phyloP scores from a whole-genome alignment of 1,139 yeast genomes.

The Lodderomyces orthopsilosis region DNA sequence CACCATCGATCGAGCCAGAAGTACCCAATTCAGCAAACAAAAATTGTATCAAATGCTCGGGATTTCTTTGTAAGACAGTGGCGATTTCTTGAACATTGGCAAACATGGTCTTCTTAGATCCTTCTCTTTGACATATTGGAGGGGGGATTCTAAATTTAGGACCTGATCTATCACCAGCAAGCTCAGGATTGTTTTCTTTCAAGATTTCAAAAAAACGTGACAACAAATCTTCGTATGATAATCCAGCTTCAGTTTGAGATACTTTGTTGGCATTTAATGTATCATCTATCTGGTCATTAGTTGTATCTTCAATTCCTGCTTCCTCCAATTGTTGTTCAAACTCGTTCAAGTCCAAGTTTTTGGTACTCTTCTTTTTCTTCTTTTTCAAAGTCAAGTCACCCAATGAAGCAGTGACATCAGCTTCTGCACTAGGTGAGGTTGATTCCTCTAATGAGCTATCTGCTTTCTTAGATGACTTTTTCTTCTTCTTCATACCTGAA shows the following conservation, averaged over 20 bases:
- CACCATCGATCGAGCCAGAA: conserved; percentile 98
- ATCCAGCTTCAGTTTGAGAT: conserved; percentile 37
- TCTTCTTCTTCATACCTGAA: conserved; percentile 54
- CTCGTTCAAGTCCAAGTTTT: conserved; percentile 61
- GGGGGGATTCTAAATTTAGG: conserved; percentile 96
- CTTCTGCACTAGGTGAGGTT: conserved; percentile 36
- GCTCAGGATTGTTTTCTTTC: conserved; percentile 93
- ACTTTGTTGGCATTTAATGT: conserved; percentile 13
- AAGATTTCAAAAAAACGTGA: conserved; percentile 82
- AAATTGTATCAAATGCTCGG: conserved; percentile 95
- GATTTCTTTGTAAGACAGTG: conserved; percentile 90
- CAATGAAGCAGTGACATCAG: conserved; percentile 59
- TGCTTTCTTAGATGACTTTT: conserved; percentile 40
- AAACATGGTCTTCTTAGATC: conserved; percentile 92
- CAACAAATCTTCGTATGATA: conserved; percentile 75
- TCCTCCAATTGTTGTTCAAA: conserved; percentile 87
- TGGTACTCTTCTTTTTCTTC: conserved; percentile 66
- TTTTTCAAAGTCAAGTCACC: conserved; percentile 70
- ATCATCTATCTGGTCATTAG: conserved; percentile 2
- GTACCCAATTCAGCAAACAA: conserved; percentile 99
- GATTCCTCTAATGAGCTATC: conserved; percentile 9
- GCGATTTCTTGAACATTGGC: conserved; percentile 95
- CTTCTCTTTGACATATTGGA: conserved; percentile 95
- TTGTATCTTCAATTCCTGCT: conserved; percentile 66
- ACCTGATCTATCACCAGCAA: conserved; percentile 94